A percentile compares a stretch with the other conserved stretches of the same genome.
Evolutionary conservation across 495 filamentous ascomycete species (phyloP).

Genomic region (Lepidopterella palustris): DNA sequence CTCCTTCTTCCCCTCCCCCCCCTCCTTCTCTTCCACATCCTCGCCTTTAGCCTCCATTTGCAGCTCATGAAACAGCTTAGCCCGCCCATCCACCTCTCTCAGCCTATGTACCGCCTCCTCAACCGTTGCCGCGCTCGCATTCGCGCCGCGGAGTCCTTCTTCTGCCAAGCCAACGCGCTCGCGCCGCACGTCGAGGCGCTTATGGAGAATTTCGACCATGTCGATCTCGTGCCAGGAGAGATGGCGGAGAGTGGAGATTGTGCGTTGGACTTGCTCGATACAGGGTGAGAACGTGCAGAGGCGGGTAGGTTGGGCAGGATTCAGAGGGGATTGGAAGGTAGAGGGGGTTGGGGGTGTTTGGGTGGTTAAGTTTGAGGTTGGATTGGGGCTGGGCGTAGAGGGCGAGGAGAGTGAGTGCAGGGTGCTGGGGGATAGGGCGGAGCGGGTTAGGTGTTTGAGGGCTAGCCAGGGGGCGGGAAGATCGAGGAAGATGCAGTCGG

Average conservation of each 20-base stretch:
- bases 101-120: constrained; percentile 69
- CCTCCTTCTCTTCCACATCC: constrained; percentile 15
- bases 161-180: constrained; percentile 65
- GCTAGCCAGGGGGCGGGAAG: constrained; percentile 91
- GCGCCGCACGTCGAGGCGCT: constrained; percentile 70
- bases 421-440: constrained; percentile 28
- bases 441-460: constrained; percentile 71
- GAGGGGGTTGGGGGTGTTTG: constrained; percentile 11
- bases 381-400: constrained; percentile 10
- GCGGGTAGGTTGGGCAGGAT: constrained; percentile 57
- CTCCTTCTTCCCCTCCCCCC: constrained; percentile 3
- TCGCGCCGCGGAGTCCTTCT: constrained; percentile 52
- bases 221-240: constrained; percentile 84
- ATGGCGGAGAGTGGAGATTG: constrained; percentile 67
- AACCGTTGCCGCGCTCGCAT: constrained; percentile 58
- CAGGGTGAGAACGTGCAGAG: constrained; percentile 95
- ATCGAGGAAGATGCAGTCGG: constrained; percentile 83
- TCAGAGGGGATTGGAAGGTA: constrained; percentile 58
- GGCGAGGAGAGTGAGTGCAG: constrained; percentile 2
- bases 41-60: constrained; percentile 32
- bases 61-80: constrained; percentile 48
- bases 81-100: constrained; percentile 62
- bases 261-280: constrained; percentile 87
- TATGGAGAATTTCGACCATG: constrained; percentile 80
- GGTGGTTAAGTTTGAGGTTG: too few relatives aligned